Base-by-base conservation (phyloP, 1,284 basidiomycete genomes). In the Rhodotorula mucilaginosa region DNA sequence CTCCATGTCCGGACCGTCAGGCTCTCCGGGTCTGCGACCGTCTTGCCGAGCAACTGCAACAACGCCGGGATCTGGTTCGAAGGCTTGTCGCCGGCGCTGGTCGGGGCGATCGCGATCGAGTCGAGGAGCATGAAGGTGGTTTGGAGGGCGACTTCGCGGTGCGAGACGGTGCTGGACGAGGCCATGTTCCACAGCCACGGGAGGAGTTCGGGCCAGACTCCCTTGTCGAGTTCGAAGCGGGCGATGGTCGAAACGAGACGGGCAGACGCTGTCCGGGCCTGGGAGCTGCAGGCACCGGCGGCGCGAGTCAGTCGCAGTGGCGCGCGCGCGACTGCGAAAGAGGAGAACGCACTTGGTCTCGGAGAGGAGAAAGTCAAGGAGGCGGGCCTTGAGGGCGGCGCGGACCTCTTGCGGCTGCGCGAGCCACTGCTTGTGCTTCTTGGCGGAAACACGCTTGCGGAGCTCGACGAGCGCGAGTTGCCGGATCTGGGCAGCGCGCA, bases 381-480 rank as follows among this genome's bases (percentile, higher is more conserved):
- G 84, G 80, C 90, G 89, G 65, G 83, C 82, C 85, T 98, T 99
- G 84, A 99, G 93, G 80, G 91, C 86, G 26, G 58, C 62, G 65
- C 96, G 89, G 73, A 91, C 86, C 61, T 86, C 83, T 79, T 87
- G 86, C 58, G 88, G 82, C 67, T 93, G 86, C 78, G 88, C 85
- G 54, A 88, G 85, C 96, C 97, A 98, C 54, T 95, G 83, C 81
- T 88, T 89, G 67, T 90, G 91, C 77, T 89, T 90, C 79, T 89
- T 90, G 81, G 88, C 87, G 39, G 86, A 82, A 69, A 99, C 87
- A 73, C 96, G 90, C 85, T 99, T 99, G 77, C 97, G 87, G 79
- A 98, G 86, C 84, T 99, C 97, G 70, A 99, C 95, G n/a, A 95
- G 93, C 63, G 95, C 92, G 31, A 99, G 88, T 88, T 99, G 97